Percentiles rank a stretch among this genome's conserved stretches.
Conservation (phyloP, 2,329 filamentous ascomycete genomes). For the Colletotrichum sp. region DNA sequence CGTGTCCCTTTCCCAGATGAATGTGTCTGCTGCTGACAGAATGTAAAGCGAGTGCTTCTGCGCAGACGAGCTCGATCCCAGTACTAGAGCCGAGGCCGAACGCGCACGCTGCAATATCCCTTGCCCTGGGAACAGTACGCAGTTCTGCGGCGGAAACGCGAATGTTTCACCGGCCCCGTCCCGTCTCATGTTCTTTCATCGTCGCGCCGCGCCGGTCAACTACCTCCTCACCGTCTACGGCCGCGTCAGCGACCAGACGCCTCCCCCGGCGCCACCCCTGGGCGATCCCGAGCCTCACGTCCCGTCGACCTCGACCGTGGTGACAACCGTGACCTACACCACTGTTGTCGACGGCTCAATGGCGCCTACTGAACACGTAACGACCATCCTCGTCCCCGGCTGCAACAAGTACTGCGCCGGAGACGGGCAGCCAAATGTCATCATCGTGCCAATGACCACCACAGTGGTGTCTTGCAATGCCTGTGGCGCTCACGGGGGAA, state of each 20-base stretch:
- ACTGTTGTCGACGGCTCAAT: constrained; percentile 38
- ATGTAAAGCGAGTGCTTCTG: constrained; percentile 46
- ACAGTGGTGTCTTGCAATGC: constrained; percentile 31
- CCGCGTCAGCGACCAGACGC: constrained; percentile 31
- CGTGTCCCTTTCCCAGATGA: background rate
- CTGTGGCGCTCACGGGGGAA: constrained; percentile 35
- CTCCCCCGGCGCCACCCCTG: constrained; percentile 36
- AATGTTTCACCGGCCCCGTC: background rate
- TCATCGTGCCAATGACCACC: constrained; percentile 31
- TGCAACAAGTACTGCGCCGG: constrained; percentile 24
- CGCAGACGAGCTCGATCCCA: constrained; percentile 42
- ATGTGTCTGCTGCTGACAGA: background rate
- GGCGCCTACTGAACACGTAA: constrained; percentile 34
- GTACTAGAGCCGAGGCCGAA: constrained; percentile 38
- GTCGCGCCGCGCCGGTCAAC: constrained; percentile 31
- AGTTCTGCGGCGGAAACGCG: constrained; percentile 48
- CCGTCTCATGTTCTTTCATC: constrained; percentile 18
- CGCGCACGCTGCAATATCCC: constrained; percentile 37
- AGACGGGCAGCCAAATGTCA: background rate
- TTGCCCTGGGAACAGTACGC: constrained; percentile 44
- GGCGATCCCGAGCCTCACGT: constrained; percentile 30
- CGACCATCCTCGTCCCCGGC: constrained; percentile 31
- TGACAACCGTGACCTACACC: constrained; percentile 35
- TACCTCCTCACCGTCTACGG: constrained; percentile 51
- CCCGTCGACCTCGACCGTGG: constrained; percentile 17